Conservation (phyloP, 1,139 yeast species). For the Suhomyces ambrosiae region DNA sequence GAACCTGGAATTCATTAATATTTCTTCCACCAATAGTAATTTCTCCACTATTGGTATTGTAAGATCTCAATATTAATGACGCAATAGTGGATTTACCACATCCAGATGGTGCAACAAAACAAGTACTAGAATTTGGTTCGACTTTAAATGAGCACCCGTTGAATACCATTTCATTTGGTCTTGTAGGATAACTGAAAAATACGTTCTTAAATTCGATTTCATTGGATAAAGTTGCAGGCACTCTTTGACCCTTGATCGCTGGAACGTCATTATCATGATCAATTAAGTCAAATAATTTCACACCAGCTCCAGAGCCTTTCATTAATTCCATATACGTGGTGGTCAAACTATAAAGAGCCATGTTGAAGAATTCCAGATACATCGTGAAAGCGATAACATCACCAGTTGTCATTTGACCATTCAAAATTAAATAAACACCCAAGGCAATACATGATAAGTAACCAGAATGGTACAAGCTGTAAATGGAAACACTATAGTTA, state of each 20-base stretch:
- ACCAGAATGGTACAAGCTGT: conserved; percentile 48
- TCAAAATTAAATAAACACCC: conserved; percentile 46
- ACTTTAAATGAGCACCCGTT: conserved; percentile 62
- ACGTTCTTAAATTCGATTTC: conserved; percentile 69
- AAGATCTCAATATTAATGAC: conserved; percentile 69
- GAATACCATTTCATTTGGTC: conserved; percentile 75
- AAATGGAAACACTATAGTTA: conserved; percentile 48
- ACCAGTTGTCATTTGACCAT: conserved; percentile 49
- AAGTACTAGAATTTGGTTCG: conserved; percentile 74
- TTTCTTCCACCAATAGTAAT: conserved; percentile 69
- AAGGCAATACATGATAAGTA: conserved; percentile 49
- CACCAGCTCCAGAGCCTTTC: conserved; percentile 60
- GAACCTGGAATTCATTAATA: conserved; percentile 63
- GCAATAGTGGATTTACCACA: conserved; percentile 90
- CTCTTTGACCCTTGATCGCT: conserved; percentile 41
- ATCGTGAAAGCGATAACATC: conserved; percentile 52
- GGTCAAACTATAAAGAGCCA: conserved; percentile 52
- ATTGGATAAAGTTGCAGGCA: conserved; percentile 49
- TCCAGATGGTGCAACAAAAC: conserved; percentile 91
- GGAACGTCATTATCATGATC: conserved; percentile 49
- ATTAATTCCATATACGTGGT: conserved; percentile 56
- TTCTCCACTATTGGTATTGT: conserved; percentile 57
- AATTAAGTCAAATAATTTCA: conserved; percentile 48
- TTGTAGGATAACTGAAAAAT: conserved; percentile 80
- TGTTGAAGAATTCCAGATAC: conserved; percentile 53